Conservation (phyloP, 768 basidiomycete species). For the Hygrophorus pudorinus region DNA sequence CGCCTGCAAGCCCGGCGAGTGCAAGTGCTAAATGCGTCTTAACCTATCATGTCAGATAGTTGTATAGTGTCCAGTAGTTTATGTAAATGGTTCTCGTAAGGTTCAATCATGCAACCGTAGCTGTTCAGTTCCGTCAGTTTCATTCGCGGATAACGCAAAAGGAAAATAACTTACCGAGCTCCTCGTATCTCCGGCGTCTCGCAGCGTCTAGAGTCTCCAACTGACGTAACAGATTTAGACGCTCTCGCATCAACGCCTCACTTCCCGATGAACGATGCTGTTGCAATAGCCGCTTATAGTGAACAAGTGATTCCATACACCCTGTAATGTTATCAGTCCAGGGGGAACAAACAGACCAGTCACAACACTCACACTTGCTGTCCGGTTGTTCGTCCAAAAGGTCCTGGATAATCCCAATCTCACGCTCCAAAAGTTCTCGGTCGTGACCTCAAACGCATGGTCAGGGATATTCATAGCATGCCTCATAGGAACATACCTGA, state of each 20-base stretch:
- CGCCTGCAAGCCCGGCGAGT: constrained; percentile 48
- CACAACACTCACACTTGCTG: constrained; percentile 64
- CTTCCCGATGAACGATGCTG: constrained; percentile 27
- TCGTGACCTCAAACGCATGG: constrained; percentile 40
- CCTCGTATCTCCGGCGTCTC: constrained; percentile 58
- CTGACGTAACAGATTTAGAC: constrained; percentile 40
- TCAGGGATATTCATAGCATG: background rate
- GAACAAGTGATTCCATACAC: constrained; percentile 89
- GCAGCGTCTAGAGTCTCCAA: constrained; percentile 57
- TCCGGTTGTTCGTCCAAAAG: constrained; percentile 84
- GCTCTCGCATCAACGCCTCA: constrained; percentile 32
- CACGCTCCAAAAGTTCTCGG: constrained; percentile 49
- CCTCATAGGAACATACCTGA: constrained; percentile 35
- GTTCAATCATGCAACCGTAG: too few species aligned
- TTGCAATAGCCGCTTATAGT: constrained; percentile 71
- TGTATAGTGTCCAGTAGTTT: too few species aligned
- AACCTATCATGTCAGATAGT: too few species aligned
- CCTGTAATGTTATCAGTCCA: constrained; percentile 33
- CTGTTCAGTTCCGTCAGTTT: too few species aligned
- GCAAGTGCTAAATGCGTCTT: constrained; percentile 51
- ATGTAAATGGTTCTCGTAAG: too few species aligned
- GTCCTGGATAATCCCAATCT: constrained; percentile 74
- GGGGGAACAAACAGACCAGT: background rate
- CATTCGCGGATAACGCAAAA: background rate
- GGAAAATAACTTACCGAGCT: constrained; percentile 37